Evolutionary conservation across 1,139 yeast species (phyloP), one percentile per base, ranked within the genome.

Genomic region (Lodderomyces beijingensis): DNA sequence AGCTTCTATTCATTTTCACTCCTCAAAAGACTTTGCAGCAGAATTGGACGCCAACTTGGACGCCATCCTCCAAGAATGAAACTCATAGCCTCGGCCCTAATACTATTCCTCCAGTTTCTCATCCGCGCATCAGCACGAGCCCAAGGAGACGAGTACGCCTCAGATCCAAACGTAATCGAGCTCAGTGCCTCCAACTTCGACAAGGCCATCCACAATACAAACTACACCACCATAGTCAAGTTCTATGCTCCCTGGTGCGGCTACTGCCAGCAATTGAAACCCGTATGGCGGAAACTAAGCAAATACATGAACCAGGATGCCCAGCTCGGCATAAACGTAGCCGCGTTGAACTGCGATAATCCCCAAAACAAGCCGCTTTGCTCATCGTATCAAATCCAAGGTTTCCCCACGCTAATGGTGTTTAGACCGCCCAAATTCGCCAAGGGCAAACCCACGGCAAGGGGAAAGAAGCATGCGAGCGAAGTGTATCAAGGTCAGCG

Each of bases 171-270:
- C 32, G 73, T 85, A 4, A 63, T 67, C 31, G 88, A 83, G 47
- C 60, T 84, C 30, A 67, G 70, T 8, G 60, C 77, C 1, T 50
- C 64, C 12, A 77, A 62, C 30, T 88, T 89, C 51, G 76, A 79
- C 39, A 70, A 73, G 41, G 81, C 78, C 31, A 77, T 89, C 3
- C 65, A 77, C 31, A 57, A 64, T 25, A 67, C 93, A 5, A 86
- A 87, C 53, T 84, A 86, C 46, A 82, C 95, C 3, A 62, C 95
- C 2, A 63, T 89, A 5, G 93, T 91, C 13, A 89, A 88, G 57
- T 91, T 89, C 53, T 91, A 91, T 55, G 97, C 97, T 4, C 97
- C 97, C 24, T 91, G 97, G 97, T 91, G 97, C 64, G 88, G 89
- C 1, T 77, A 82, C 51, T 83, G 93, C 49, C 68, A 74, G 42